Percentiles rank a stretch among this genome's conserved stretches.
Conservation (phyloP, 1,284 basidiomycete species). For the Irpex sp. region DNA sequence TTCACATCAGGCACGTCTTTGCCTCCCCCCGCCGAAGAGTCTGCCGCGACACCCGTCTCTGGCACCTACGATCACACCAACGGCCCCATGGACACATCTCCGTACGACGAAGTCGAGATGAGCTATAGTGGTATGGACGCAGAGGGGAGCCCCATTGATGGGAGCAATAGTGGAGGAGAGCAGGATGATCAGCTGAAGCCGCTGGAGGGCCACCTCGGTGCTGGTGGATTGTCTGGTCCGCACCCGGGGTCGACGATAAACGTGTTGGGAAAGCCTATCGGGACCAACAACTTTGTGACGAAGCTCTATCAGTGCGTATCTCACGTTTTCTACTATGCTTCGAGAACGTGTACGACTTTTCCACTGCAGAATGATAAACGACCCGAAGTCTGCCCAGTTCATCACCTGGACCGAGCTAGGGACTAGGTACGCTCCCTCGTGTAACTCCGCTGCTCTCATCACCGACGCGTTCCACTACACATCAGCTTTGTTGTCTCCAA, state of each 20-base stretch:
- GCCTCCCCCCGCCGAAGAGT: conserved; percentile 34
- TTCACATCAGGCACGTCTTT: conserved; percentile 47
- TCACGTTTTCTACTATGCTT: conserved; percentile 1
- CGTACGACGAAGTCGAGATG: conserved; percentile 51
- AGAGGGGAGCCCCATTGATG: conserved; percentile 52
- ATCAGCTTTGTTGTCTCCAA: conserved; percentile 76
- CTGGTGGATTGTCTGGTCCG: conserved; percentile 9
- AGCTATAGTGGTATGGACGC: conserved; percentile 33
- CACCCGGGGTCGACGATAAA: conserved; percentile 37
- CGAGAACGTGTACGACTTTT: neutral
- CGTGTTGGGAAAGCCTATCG: conserved; percentile 59
- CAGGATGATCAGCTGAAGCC: conserved; percentile 33
- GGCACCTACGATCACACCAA: conserved; percentile 25
- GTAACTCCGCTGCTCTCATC: conserved; percentile 2
- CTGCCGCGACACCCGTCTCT: conserved; percentile 14
- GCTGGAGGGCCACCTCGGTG: conserved; percentile 19
- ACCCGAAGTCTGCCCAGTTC: conserved; percentile 72
- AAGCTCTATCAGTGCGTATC: conserved; percentile 73
- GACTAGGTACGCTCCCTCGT: conserved; percentile 43
- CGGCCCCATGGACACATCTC: conserved; percentile 25
- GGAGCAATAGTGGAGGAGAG: conserved; percentile 47
- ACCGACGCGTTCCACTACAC: neutral
- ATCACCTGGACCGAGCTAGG: conserved; percentile 78
- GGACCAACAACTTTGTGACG: conserved; percentile 79
- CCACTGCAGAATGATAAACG: conserved; percentile 71